A percentile compares a stretch with the other conserved stretches of the same genome.
Conservation (phyloP, 2,329 filamentous ascomycete genomes). For the Penicillium sp. region DNA sequence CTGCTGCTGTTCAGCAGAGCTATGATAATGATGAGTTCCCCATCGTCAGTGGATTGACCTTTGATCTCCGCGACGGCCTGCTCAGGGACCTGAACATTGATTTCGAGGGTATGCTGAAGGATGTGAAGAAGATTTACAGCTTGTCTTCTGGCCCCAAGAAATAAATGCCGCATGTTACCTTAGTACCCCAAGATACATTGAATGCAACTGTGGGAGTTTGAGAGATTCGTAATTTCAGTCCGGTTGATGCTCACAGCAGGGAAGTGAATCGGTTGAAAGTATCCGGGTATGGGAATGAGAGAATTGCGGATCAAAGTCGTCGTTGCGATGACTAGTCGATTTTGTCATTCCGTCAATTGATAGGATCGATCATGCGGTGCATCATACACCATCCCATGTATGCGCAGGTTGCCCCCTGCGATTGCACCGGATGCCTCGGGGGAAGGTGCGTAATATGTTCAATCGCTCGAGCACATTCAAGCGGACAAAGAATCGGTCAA, state of each 20-base stretch:
- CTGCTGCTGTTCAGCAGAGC: slow-evolving; percentile 58
- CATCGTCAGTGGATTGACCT: slow-evolving; percentile 73
- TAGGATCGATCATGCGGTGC: slow-evolving; percentile 3
- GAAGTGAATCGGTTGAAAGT: no score
- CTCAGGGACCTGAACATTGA: slow-evolving; percentile 66
- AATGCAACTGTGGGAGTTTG: neutral
- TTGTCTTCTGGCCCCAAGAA: slow-evolving; percentile 1
- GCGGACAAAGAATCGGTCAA: slow-evolving; percentile 18
- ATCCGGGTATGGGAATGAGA: no score
- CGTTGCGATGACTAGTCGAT: no score
- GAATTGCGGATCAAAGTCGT: no score
- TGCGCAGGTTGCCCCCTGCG: slow-evolving; percentile 6
- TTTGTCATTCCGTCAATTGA: slow-evolving; percentile 3
- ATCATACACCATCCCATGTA: slow-evolving; percentile 23
- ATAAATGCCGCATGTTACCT: neutral
- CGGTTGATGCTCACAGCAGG: no score
- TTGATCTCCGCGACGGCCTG: slow-evolving; percentile 67
- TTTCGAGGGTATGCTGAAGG: slow-evolving; percentile 56
- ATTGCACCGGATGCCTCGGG: slow-evolving; percentile 17
- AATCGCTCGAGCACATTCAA: slow-evolving; percentile 24
- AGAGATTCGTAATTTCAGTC: neutral
- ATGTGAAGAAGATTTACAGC: slow-evolving; percentile 22
- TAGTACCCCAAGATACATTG: neutral
- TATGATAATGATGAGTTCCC: slow-evolving; percentile 65
- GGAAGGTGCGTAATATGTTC: slow-evolving; percentile 12